Percentiles rank a stretch among this genome's conserved stretches.
phyloP scores from a whole-genome alignment of 2,329 filamentous ascomycete species.

The Aureobasidium pullulans region DNA sequence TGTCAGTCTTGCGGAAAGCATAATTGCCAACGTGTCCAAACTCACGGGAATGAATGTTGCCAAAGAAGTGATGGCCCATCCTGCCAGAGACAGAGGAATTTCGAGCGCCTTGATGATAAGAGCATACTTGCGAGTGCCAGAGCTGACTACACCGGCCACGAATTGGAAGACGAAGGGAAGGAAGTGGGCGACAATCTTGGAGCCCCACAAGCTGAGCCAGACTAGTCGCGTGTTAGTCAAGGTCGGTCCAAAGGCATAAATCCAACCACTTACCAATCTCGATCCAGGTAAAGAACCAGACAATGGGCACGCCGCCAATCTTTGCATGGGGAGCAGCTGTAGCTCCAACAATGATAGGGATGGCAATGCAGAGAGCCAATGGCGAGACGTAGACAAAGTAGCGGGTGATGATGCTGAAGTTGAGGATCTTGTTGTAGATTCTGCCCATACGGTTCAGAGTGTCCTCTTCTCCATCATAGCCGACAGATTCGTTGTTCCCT shows the following conservation, averaged over 20 bases:
- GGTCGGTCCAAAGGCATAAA: not conserved
- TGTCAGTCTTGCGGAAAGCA: not conserved
- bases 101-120: constrained; percentile 51
- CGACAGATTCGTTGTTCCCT: constrained; percentile 27
- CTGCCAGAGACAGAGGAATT: constrained; percentile 52
- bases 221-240: constrained; percentile 25
- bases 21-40: not conserved
- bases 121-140: constrained; percentile 57
- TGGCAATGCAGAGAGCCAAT: constrained; percentile 49
- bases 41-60: constrained; percentile 51
- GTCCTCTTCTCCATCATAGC: constrained; percentile 44
- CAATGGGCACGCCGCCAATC: constrained; percentile 49
- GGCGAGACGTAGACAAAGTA: constrained; percentile 58
- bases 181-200: constrained; percentile 53
- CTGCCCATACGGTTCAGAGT: constrained; percentile 52
- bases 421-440: constrained; percentile 53
- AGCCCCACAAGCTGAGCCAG: constrained; percentile 57
- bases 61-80: constrained; percentile 53
- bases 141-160: constrained; percentile 55
- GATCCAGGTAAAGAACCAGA: constrained; percentile 59
- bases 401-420: constrained; percentile 56
- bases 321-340: constrained; percentile 40
- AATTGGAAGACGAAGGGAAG: constrained; percentile 55
- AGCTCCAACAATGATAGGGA: constrained; percentile 57
- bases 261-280: constrained; percentile 40